Evolutionary conservation across 1,139 yeast genomes (phyloP), one percentile per base, ranked within the genome.

Genomic region (Blastobotrys apis): DNA sequence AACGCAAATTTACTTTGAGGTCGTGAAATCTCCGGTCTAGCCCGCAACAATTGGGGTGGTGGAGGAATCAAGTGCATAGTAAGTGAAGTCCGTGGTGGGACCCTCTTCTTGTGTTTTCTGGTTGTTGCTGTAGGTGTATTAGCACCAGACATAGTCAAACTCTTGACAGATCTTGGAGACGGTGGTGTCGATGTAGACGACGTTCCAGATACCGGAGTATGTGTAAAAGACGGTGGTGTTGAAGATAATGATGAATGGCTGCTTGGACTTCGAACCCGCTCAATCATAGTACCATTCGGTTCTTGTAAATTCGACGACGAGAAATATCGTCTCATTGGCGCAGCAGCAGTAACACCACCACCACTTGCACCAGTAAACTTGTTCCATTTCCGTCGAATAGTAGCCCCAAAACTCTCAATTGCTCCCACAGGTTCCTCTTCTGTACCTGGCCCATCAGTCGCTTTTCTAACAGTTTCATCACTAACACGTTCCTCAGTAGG

Each of bases 1-100:
- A 60, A 39, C n/a, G 52, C 52, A 42, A 60, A 60, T 45, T 51
- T 52, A 47, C 47, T 55, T 13, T 39, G 44, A 5, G 64, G 55
- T 2, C 65, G 53, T 23, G 41, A 40, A 19, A 60, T 52, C 32
- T 58, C 62, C 2, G 64, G 64, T 3, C 56, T 44, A 32, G 55
- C 53, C 12, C 61, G 52, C 17, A 58, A 49, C 32, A 60, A 43
- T 37, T 57, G 61, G 4, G 63, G 62, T 17, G 64, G 64, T 2
- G 64, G 63, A 1, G 64, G 64, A 20, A 60, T 55, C 34, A 58
- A 37, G 5, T 57, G 47, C 53, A 55, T 57, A 2, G 63, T 58
- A 15, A 59, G 45, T 13, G 59, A 54, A 3, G 44, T 39, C 9
- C 39, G 23, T 6, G 36, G 38, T 25, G 35, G 34, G 23, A 38